Evolutionary conservation across 2,329 filamentous ascomycete genomes (phyloP), one percentile per base, ranked within the genome.

Genomic region (Sphaerostilbella broomeana): DNA sequence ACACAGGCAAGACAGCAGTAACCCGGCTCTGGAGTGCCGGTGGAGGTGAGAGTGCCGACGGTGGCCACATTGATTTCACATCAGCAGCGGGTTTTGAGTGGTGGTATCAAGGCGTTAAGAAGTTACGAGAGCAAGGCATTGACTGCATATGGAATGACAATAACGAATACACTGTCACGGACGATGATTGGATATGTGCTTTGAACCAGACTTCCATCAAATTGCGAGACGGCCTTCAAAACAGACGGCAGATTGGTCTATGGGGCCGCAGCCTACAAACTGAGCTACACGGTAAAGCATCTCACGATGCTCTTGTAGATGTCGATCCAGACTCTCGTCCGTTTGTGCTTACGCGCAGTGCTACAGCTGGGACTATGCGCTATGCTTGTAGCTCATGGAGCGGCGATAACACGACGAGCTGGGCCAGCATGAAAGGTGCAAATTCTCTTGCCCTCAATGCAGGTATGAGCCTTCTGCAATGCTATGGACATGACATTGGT

Each of bases 121-220:
- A 69, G 35, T 65, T 86, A 2, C 76, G 76, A 39, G 62, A 73
- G 18, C 61, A 75, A 7, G 81, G 81, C 1, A 81, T 86, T 40
- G 81, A 85, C 48, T 81, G 72, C 33, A 84, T 86, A 62, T 86
- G 83, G 82, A 86, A 86, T 48, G 82, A 86, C 55, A 86, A 86
- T 59, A 86, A 86, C 48, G 82, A 86, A 56, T 86, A 85, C 55
- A 79, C 76, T 1, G 68, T 84, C 3, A 71, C 77, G 0, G 68
- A 75, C 44, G 82, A 86, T 43, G 65, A 72, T 17, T 86, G 81
- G 81, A 61, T 75, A 40, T 73, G 78, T 36, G 72, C 75, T 0
- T 63, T 84, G 0, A 68, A 77, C 2, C 44, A 44, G 20, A 47
- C 51, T 1, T 61, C 60, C 2, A 55, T 69, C 2, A 47, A 57